A percentile compares a stretch with the other conserved stretches of the same genome.
phyloP scores from a whole-genome alignment of 208 protist genomes.

The Polymyxa betae region DNA sequence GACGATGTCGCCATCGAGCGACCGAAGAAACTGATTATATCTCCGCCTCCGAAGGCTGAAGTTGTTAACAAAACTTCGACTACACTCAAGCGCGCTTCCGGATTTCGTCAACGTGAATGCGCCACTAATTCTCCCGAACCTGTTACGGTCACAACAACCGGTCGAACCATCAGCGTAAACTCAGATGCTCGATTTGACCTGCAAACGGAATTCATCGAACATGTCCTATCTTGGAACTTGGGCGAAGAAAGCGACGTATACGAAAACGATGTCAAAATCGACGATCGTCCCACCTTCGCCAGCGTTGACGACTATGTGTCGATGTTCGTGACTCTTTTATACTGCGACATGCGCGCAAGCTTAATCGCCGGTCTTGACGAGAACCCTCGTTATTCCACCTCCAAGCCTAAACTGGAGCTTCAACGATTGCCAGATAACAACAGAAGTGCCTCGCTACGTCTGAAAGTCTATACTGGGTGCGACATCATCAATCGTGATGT shows the following conservation, averaged over 20 bases:
- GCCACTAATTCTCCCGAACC: neutral
- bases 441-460: neutral
- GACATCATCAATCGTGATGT: neutral
- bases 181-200: neutral
- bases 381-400: neutral
- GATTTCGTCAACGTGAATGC: neutral
- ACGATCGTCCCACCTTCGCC: neutral
- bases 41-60: too few species aligned
- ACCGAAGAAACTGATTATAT: too few species aligned
- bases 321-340: neutral
- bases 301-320: neutral
- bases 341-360: neutral
- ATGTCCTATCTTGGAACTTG: conserved; percentile 29
- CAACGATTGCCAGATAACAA: neutral
- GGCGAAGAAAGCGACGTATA: neutral
- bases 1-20: too few species aligned
- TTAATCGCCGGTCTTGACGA: neutral
- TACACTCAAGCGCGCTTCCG: neutral
- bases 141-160: neutral
- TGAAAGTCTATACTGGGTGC: neutral
- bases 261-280: neutral
- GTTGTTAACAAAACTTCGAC: neutral
- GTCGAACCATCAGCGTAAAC: neutral
- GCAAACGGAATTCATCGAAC: neutral
- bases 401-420: neutral